Evolutionary conservation across 768 basidiomycete genomes (phyloP), one percentile per base, ranked within the genome.

Genomic region (Dioszegia hungarica): DNA sequence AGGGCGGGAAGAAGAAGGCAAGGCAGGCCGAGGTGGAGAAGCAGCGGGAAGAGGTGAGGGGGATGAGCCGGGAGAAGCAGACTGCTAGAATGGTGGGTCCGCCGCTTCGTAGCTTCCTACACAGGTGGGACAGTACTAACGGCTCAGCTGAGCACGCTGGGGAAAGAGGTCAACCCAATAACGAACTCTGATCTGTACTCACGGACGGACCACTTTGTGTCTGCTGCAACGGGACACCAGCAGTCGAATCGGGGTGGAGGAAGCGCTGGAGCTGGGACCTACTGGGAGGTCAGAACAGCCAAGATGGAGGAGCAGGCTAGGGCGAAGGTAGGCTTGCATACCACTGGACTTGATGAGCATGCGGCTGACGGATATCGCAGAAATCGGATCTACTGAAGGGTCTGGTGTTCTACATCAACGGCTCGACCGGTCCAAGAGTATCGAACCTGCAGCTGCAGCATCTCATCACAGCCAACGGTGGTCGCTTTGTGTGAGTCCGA

Each of bases 161-260:
- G 68, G 12, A 64, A 66, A 28, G 58, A 62, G 14, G 38, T 51
- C 24, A 73, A 73, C 54, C 71, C 71, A 14, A 67, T 73, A n/a
- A 73, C 71, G 2, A 67, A 73, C 40, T 70, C 68, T 19, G 71
- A 73, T 49, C 56, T 73, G 9, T 73, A 70, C 39, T 56, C 60
- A 10, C 49, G 71, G 31, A 66, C 71, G 14, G 68, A 69, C 39
- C 71, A 73, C 48, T 66, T 73, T 45, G 67, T 73, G 3, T 73
- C 71, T 2, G 47, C 59, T 28, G 57, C 71, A 5, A 73, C 71
- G 9, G 71, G 71, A 2, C 71, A 73, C 61, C 71, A 73, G 44
- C 57, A 59, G 22, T 66, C 63, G 3, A 73, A 73, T 56, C 46
- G 65, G 37, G 66, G 66, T n/a, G 71, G 71, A 22, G 68, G 68